Conservation (phyloP, 257 asterid genomes). For the Avicennia marina region DNA sequence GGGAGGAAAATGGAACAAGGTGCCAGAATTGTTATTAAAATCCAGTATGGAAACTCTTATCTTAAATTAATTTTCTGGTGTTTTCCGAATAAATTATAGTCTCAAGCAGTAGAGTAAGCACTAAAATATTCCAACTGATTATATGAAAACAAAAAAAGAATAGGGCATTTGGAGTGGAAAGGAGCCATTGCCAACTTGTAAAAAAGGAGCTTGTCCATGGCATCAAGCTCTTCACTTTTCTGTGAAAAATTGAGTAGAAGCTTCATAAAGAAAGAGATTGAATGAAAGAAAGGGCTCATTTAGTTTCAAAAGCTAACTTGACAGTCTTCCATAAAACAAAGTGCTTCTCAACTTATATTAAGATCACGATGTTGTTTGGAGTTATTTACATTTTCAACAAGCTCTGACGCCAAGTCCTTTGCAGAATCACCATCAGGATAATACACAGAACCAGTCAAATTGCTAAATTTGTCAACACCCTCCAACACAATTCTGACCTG, state of each 20-base stretch:
- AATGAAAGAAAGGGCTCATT: constrained; percentile 1
- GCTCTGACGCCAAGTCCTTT: constrained; percentile 85
- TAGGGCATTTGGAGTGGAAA: neutral
- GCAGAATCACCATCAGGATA: constrained; percentile 91
- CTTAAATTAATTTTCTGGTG: too few relatives aligned
- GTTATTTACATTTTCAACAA: constrained; percentile 70
- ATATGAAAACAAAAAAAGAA: too few relatives aligned
- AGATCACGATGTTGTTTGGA: constrained; percentile 20
- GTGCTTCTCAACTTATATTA: constrained; percentile 29
- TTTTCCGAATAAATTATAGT: too few relatives aligned
- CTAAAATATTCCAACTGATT: too few relatives aligned
- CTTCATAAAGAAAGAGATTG: neutral
- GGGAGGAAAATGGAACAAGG: too few relatives aligned
- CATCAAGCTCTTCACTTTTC: too few relatives aligned
- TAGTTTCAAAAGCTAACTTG: neutral
- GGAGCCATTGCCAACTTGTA: neutral
- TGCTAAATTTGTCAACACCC: constrained; percentile 92
- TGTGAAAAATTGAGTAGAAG: too few relatives aligned
- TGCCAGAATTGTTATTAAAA: too few relatives aligned
- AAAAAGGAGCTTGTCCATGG: neutral
- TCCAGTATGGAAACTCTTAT: too few relatives aligned
- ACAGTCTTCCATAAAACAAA: constrained; percentile 34
- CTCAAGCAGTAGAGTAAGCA: too few relatives aligned
- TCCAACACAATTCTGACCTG: constrained; percentile 96
- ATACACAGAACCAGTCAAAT: constrained; percentile 78